These are phyloP conservation scores for Syncephalastrum sp. DNA, from an alignment of 371 early-diverging fungal genomes.

Conservation along the genomic window DNA sequence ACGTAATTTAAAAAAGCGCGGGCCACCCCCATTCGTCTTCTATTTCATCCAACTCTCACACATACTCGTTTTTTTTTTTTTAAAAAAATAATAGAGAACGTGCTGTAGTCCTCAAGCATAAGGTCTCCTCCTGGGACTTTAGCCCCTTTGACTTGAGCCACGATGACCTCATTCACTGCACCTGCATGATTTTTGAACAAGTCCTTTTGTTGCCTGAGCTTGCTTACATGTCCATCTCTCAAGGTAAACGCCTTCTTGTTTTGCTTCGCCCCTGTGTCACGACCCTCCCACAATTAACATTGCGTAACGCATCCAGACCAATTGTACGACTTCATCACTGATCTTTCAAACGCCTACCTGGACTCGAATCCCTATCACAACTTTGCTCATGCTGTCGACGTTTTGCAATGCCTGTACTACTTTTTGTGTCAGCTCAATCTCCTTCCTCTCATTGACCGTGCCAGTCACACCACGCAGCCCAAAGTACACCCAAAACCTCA, in stretches of 20 bases:
- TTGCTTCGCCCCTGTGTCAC: background rate
- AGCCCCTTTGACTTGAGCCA: conserved; percentile 61
- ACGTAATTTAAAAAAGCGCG: background rate
- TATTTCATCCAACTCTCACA: background rate
- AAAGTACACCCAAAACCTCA: conserved; percentile 24
- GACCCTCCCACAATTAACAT: background rate
- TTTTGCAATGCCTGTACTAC: conserved; percentile 76
- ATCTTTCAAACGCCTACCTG: conserved; percentile 63
- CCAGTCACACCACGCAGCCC: conserved; percentile 3
- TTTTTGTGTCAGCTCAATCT: conserved; percentile 66
- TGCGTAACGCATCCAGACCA: conserved; percentile 35
- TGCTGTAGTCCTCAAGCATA: conserved; percentile 33
- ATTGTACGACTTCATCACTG: conserved; percentile 59
- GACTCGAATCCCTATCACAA: conserved; percentile 81
- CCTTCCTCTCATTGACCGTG: conserved; percentile 17
- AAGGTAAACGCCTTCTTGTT: conserved; percentile 39
- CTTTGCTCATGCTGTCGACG: conserved; percentile 85
- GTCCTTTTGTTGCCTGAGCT: conserved; percentile 59
- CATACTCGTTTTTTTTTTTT: background rate
- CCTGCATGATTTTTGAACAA: conserved; percentile 63
- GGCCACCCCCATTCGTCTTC: conserved; percentile 1
- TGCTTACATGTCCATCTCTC: conserved; percentile 43
- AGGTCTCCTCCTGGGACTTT: conserved; percentile 67
- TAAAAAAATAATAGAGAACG: conserved; percentile 37
- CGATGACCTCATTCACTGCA: conserved; percentile 66